Evolutionary conservation across 2,329 filamentous ascomycete species (phyloP), one percentile per base, ranked within the genome.

Genomic region (Trichophaea hybrida): DNA sequence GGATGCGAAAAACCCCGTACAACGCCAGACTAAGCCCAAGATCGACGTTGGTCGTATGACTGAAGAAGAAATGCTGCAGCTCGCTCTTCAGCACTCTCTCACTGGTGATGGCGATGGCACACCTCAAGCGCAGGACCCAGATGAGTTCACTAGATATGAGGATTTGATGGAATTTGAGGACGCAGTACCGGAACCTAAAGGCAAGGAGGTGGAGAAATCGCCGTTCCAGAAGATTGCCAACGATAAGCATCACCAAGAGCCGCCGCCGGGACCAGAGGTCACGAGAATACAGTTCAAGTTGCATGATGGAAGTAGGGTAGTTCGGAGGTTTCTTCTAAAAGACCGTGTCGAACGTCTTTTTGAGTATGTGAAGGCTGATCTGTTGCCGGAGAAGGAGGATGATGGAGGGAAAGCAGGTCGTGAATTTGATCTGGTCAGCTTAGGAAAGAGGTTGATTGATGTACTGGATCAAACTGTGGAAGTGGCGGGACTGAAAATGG

Each of bases 1-100:
- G 49, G 85, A 88, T 69, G 91, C 85, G 70, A 94, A 94, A 74
- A 98, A 98, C 69, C 93, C 93, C 0, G 88, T 98, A 4, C 67
- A 68, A 51, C 61, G 65, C 24, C 65, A 65, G 8, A 85, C 88
- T 31, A 85, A 82, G 70, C 77, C 84, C 57, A 88, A 87, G 71
- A 77, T 86, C 58, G 87, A 91, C 65, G 80, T 96, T 1, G 85
- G 86, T 60, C 82, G 86, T 43, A 91, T 98, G 84, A 95, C 88
- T 0, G 93, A 98, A 70, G 90, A 97, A 54, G 90, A 98, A 74
- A 94, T 95, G 89, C 75, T 98, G 67, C 86, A 96, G 72, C 83
- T 96, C 80, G 93, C 93, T 0, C 73, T 98, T 70, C 83, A 90
- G 71, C 93, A 94, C 74, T 64, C 62, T 6, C 58, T 64, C 17